Percentiles rank a stretch among this genome's conserved stretches.
phyloP scores from a whole-genome alignment of 1,284 basidiomycete species.

The Puccinia hordei region DNA sequence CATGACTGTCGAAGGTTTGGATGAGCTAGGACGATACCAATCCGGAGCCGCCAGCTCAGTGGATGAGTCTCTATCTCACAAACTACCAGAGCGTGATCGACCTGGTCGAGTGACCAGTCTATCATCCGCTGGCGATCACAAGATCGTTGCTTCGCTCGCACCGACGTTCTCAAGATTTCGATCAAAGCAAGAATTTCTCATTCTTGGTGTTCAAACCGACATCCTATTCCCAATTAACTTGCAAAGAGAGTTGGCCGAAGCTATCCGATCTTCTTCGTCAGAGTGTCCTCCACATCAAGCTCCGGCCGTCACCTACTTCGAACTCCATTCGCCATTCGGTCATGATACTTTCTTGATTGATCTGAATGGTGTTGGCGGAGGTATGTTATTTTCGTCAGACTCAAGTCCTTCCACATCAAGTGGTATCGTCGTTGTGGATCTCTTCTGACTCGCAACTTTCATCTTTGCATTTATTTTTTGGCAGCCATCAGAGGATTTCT shows the following conservation, averaged over 20 bases:
- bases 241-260: constrained; percentile 91
- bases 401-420: not conserved
- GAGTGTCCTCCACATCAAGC: constrained; percentile 62
- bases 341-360: constrained; percentile 79
- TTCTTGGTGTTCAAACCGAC: constrained; percentile 94
- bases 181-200: constrained; percentile 69
- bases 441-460: not conserved
- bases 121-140: constrained; percentile 63
- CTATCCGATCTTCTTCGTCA: constrained; percentile 71
- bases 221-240: constrained; percentile 97
- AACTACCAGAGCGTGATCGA: constrained; percentile 57
- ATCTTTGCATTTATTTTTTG: not conserved
- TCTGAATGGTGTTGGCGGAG: constrained; percentile 38
- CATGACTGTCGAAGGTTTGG: constrained; percentile 78
- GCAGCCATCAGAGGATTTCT: constrained; percentile 29
- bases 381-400: constrained; percentile 24
- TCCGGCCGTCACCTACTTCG: constrained; percentile 85
- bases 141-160: constrained; percentile 71
- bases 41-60: not conserved
- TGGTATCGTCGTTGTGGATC: not conserved
- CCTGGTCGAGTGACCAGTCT: constrained; percentile 51
- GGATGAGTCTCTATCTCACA: constrained; percentile 53
- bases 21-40: constrained; percentile 64
- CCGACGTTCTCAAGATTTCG: constrained; percentile 76
- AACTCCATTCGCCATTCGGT: constrained; percentile 96